Conservation (phyloP, 2,329 filamentous ascomycete species). For the Leptographium radiaticola region DNA sequence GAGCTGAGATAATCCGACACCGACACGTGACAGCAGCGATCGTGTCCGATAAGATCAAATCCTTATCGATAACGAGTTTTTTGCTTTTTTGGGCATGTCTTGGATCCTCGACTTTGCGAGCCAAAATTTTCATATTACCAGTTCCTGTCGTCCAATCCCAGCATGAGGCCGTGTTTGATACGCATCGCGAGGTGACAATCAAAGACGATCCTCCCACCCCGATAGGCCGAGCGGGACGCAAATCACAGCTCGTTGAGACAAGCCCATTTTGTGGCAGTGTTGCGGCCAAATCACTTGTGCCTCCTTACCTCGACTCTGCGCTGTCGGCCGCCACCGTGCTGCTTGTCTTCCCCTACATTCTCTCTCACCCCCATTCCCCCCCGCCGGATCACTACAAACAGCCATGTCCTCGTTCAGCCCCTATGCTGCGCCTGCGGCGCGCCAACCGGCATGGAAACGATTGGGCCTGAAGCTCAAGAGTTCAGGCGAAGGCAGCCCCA, state of each 20-base stretch:
- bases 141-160: background rate
- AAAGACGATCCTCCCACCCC: background rate
- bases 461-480: conserved; percentile 50
- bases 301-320: background rate
- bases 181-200: background rate
- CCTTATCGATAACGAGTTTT: conserved; percentile 4
- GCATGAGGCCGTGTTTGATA: background rate
- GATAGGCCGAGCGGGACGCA: background rate
- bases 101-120: background rate
- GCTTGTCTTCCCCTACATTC: background rate
- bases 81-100: background rate
- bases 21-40: background rate
- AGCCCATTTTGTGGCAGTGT: background rate
- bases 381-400: conserved; percentile 8
- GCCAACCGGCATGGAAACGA: conserved; percentile 47
- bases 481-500: conserved; percentile 14
- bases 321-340: background rate
- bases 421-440: conserved; percentile 27
- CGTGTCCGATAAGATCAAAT: background rate
- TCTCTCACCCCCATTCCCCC: background rate
- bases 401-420: conserved; percentile 30
- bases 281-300: background rate
- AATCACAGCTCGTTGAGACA: background rate
- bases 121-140: background rate
- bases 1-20: background rate